phyloP scores from a whole-genome alignment of 2,329 filamentous ascomycete genomes.

The Xylaria sp. region DNA sequence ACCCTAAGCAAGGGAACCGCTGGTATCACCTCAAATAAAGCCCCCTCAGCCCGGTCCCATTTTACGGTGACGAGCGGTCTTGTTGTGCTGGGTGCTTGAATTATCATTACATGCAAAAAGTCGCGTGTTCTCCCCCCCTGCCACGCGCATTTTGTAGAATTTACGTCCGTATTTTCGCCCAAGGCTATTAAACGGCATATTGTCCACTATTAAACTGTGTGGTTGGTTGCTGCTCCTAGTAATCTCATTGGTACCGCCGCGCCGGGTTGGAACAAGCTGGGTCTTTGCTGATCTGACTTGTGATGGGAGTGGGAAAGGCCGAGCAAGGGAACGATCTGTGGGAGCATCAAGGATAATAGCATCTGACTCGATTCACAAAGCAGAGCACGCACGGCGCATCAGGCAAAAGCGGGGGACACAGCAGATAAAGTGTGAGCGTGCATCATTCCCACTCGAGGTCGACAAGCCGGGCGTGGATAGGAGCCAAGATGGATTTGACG shows the following conservation, averaged over 20 bases:
- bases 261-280: constrained; percentile 17
- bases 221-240: constrained; percentile 8
- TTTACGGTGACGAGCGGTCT: constrained; percentile 23
- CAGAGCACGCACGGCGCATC: constrained; percentile 8
- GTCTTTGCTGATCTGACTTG: constrained; percentile 21
- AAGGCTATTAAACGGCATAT: constrained; percentile 3
- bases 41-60: constrained; percentile 30
- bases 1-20: constrained; percentile 32
- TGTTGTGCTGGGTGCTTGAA: constrained; percentile 16
- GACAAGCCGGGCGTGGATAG: constrained; percentile 3
- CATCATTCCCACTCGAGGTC: constrained; percentile 5
- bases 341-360: constrained; percentile 19
- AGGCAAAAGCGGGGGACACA: constrained; percentile 7
- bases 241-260: constrained; percentile 23
- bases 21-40: constrained; percentile 37
- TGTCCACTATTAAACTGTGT: not conserved
- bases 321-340: constrained; percentile 26
- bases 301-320: constrained; percentile 27
- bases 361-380: constrained; percentile 11
- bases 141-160: constrained; percentile 14
- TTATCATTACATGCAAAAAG: constrained; percentile 22
- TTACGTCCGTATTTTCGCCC: constrained; percentile 26
- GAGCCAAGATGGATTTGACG: constrained; percentile 32
- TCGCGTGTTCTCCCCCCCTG: constrained; percentile 8
- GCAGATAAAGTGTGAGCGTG: constrained; percentile 11